Evolutionary conservation across 2,329 filamentous ascomycete species (phyloP).

Genomic region (Exophiala aquamarina): DNA sequence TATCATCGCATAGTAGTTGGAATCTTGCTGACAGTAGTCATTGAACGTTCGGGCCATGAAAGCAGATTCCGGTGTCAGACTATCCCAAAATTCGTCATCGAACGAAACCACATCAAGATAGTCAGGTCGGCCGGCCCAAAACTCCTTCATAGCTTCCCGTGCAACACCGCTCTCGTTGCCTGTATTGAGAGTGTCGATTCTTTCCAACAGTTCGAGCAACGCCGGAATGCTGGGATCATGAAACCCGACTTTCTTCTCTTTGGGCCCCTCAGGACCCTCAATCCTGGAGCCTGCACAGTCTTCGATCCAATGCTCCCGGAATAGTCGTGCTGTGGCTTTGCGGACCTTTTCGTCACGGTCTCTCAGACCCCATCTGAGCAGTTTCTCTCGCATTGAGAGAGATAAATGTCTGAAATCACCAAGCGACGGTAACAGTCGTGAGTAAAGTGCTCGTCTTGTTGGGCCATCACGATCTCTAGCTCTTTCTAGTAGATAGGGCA

Average conservation of each 20-base stretch:
- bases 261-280: constrained; percentile 26
- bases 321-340: constrained; percentile 85
- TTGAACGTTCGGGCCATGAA: constrained; percentile 94
- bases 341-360: constrained; percentile 93
- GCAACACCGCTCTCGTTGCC: constrained; percentile 88
- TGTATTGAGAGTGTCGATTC: constrained; percentile 89
- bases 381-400: constrained; percentile 89
- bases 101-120: constrained; percentile 47
- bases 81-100: constrained; percentile 47
- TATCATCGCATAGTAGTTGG: constrained; percentile 70
- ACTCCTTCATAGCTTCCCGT: constrained; percentile 89
- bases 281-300: constrained; percentile 69
- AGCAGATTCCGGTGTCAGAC: constrained; percentile 70
- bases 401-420: constrained; percentile 94
- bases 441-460: constrained; percentile 83
- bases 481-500: constrained; percentile 85
- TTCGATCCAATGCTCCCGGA: constrained; percentile 96
- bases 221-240: constrained; percentile 71
- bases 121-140: constrained; percentile 85
- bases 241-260: constrained; percentile 48
- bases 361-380: constrained; percentile 89
- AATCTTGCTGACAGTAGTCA: constrained; percentile 80
- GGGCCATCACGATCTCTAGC: constrained; percentile 84
- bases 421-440: constrained; percentile 78
- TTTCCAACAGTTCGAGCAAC: constrained; percentile 84